These are phyloP conservation scores for Vitis hybrid DNA, from an alignment of 177 flowering plant genomes.

Conservation along the genomic window DNA sequence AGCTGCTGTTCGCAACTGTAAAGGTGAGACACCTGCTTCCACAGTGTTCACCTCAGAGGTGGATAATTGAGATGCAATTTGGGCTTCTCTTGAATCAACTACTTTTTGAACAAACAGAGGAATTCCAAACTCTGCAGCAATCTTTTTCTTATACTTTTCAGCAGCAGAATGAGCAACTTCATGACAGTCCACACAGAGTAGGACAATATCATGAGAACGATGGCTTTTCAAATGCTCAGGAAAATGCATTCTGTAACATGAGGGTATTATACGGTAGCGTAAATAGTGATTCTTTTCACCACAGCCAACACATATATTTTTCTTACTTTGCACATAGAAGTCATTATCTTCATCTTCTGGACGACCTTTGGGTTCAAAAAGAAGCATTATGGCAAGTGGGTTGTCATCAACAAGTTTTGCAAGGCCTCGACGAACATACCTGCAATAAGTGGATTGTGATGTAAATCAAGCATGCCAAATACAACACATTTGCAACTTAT, in stretches of 20 bases:
- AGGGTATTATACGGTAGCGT: constrained; percentile 90
- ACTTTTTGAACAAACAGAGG: constrained; percentile 81
- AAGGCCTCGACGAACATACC: constrained; percentile 81
- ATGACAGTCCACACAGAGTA: constrained; percentile 97
- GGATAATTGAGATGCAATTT: constrained; percentile 23
- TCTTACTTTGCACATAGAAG: constrained; percentile 91
- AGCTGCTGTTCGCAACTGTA: constrained; percentile 87
- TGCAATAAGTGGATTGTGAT: constrained; percentile 19
- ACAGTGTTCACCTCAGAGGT: constrained; percentile 26
- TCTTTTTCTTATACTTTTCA: constrained; percentile 74
- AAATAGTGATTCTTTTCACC: constrained; percentile 91
- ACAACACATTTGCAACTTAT: neutral
- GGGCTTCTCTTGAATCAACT: constrained; percentile 40
- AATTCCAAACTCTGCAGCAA: constrained; percentile 78
- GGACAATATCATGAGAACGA: constrained; percentile 97
- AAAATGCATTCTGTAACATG: constrained; percentile 95
- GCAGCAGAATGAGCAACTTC: constrained; percentile 98
- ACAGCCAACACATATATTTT: constrained; percentile 95
- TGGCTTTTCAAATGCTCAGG: constrained; percentile 99
- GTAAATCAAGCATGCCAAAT: neutral
- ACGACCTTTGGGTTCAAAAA: constrained; percentile 99
- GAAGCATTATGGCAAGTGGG: constrained; percentile 92
- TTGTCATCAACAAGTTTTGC: constrained; percentile 85
- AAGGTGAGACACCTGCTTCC: constrained; percentile 83
- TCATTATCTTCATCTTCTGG: constrained; percentile 98